A percentile compares a stretch with the other conserved stretches of the same genome.
phyloP scores from a whole-genome alignment of 2,329 filamentous ascomycete species.

The Trichoderma sp. region DNA sequence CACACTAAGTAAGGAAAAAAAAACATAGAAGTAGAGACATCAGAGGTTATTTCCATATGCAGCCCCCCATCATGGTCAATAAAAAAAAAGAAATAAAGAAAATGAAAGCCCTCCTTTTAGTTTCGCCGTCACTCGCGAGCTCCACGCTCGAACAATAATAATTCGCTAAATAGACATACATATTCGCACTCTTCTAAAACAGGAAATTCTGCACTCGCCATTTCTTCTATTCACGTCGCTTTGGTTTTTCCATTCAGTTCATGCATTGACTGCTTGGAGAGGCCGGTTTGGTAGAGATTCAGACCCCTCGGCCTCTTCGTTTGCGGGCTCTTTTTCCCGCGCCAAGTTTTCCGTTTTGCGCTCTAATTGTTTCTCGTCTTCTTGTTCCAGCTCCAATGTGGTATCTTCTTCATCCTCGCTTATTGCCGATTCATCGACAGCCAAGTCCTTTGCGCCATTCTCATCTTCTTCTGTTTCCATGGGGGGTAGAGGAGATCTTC shows the following conservation, averaged over 20 bases:
- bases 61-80: background rate
- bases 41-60: background rate
- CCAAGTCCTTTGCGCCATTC: background rate
- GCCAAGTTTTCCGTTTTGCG: constrained; percentile 33
- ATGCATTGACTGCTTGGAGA: constrained; percentile 40
- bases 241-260: constrained; percentile 24
- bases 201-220: constrained; percentile 21
- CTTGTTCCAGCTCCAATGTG: constrained; percentile 11
- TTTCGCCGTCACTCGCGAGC: constrained; percentile 11
- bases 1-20: background rate
- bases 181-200: constrained; percentile 28
- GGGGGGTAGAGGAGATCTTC: constrained; percentile 56
- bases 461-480: constrained; percentile 44
- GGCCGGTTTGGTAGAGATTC: constrained; percentile 37
- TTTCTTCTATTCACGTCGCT: constrained; percentile 19
- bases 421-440: background rate
- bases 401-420: constrained; percentile 22
- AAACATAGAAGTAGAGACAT: background rate
- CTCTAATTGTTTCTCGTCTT: constrained; percentile 25
- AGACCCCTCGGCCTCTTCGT: constrained; percentile 33
- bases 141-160: constrained; percentile 19
- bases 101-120: constrained; percentile 8
- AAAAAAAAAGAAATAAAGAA: background rate
- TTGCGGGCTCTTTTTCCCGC: constrained; percentile 19
- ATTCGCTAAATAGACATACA: constrained; percentile 35